A percentile compares a stretch with the other conserved stretches of the same genome.
Evolutionary conservation across 1,139 yeast genomes (phyloP).

Genomic region (Diutina siamensis): DNA sequence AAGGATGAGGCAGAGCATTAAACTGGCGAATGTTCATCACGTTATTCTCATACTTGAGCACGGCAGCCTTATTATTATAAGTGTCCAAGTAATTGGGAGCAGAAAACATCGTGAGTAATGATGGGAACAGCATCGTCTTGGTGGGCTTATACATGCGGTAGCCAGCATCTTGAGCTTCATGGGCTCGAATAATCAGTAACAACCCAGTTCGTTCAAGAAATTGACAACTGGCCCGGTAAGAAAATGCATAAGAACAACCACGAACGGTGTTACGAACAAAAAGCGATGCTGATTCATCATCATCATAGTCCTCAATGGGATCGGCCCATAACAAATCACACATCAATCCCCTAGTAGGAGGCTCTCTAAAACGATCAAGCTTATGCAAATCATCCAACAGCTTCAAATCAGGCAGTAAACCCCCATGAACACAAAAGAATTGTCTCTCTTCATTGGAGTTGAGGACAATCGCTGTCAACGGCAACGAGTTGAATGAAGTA

Average conservation of each 20-base stretch:
- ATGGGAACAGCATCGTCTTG: slow-evolving; percentile 82
- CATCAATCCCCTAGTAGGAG: slow-evolving; percentile 90
- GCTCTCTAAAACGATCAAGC: slow-evolving; percentile 78
- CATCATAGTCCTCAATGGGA: slow-evolving; percentile 85
- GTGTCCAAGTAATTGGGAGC: slow-evolving; percentile 95
- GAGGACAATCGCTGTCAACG: slow-evolving; percentile 80
- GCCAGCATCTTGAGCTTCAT: slow-evolving; percentile 97
- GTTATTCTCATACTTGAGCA: slow-evolving; percentile 78
- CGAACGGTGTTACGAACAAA: slow-evolving; percentile 65
- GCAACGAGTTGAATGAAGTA: slow-evolving; percentile 74
- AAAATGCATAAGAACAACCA: slow-evolving; percentile 88
- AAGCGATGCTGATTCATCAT: slow-evolving; percentile 37
- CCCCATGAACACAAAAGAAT: slow-evolving; percentile 95
- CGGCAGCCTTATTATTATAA: slow-evolving; percentile 93
- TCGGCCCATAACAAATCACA: slow-evolving; percentile 97
- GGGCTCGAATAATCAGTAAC: slow-evolving; percentile 82
- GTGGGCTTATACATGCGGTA: slow-evolving; percentile 90
- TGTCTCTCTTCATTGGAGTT: slow-evolving; percentile 46
- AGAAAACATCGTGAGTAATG: slow-evolving; percentile 81
- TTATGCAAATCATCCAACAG: slow-evolving; percentile 57
- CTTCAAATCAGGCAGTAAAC: slow-evolving; percentile 78
- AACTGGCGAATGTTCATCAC: slow-evolving; percentile 95
- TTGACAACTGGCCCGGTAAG: slow-evolving; percentile 74
- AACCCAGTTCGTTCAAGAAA: slow-evolving; percentile 74
- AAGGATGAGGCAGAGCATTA: slow-evolving; percentile 89